Evolutionary conservation across 768 basidiomycete genomes (phyloP).

Genomic region (Thelephora aurantiotincta): DNA sequence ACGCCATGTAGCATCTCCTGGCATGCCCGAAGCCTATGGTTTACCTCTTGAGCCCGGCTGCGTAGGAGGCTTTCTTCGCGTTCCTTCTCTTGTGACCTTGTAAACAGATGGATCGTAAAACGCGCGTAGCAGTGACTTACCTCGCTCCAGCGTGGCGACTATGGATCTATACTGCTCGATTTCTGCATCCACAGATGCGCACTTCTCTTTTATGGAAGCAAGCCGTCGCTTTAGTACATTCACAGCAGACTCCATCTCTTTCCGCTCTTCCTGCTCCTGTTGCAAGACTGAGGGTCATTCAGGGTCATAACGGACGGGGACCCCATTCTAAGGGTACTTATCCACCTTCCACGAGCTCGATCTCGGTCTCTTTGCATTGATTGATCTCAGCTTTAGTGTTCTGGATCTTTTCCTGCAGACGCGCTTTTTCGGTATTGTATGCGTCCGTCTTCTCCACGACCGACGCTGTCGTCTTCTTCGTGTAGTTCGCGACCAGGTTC

Average conservation of each 20-base stretch:
- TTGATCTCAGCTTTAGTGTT: conserved; percentile 56
- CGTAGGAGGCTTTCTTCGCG: neutral
- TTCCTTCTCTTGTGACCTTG: neutral
- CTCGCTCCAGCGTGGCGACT: conserved; percentile 49
- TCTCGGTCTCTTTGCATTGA: conserved; percentile 65
- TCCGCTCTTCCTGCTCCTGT: conserved; percentile 57
- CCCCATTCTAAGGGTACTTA: conserved; percentile 4
- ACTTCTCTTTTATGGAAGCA: conserved; percentile 44
- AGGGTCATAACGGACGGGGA: neutral
- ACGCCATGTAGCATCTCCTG: conserved; percentile 45
- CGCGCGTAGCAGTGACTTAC: conserved; percentile 20
- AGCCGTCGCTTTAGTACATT: conserved; percentile 54
- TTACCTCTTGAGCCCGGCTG: neutral
- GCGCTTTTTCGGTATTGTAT: conserved; percentile 50
- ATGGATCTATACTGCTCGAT: conserved; percentile 58
- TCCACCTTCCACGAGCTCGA: conserved; percentile 67
- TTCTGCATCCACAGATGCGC: conserved; percentile 44
- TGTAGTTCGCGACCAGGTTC: conserved; percentile 59
- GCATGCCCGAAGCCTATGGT: conserved; percentile 16
- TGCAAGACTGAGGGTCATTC: conserved; percentile 33
- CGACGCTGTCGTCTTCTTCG: conserved; percentile 51
- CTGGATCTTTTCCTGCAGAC: conserved; percentile 42
- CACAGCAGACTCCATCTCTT: conserved; percentile 50
- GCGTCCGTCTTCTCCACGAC: conserved; percentile 53
- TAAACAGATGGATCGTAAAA: neutral